Evolutionary conservation across 108 stramenopile species (phyloP).

Genomic region (Asterionellopsis glacialis): DNA sequence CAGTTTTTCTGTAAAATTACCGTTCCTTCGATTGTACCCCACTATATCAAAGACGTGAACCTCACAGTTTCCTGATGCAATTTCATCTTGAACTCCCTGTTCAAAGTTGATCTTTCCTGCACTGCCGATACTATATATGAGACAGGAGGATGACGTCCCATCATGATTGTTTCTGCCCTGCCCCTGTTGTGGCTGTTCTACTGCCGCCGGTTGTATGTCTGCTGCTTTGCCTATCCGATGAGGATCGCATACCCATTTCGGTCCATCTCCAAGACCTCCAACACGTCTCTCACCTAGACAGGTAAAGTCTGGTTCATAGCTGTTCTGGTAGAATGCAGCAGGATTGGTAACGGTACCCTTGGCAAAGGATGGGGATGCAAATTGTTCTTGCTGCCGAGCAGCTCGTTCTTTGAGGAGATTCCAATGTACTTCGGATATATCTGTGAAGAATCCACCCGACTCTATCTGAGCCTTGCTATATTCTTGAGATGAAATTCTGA

Average conservation of each 20-base stretch:
- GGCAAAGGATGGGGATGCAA: no score
- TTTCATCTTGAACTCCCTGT: constrained; percentile 25
- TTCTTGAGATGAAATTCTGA: no score
- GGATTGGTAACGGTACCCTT: neutral
- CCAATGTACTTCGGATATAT: no score
- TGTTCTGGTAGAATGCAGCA: constrained; percentile 13
- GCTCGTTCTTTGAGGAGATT: no score
- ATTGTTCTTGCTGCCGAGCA: no score
- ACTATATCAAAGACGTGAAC: constrained; percentile 47
- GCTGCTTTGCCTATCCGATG: constrained; percentile 34
- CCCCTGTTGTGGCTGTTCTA: neutral
- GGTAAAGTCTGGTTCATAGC: constrained; percentile 54
- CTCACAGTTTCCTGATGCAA: constrained; percentile 29
- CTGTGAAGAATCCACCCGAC: no score
- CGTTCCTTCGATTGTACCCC: constrained; percentile 11
- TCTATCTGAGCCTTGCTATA: no score
- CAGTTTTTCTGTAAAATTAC: constrained; percentile 2
- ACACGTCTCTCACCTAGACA: constrained; percentile 50
- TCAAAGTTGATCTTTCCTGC: constrained; percentile 29
- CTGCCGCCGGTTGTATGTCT: no score
- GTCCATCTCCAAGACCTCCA: constrained; percentile 47
- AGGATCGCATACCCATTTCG: constrained; percentile 66
- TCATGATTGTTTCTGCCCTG: neutral
- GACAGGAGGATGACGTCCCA: constrained; percentile 12
- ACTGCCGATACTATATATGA: constrained; percentile 31